Percentiles rank a stretch among this genome's conserved stretches.
These are phyloP conservation scores for Sporothrix mexicana DNA, from an alignment of 2,329 filamentous ascomycete genomes.

Conservation along the genomic window DNA sequence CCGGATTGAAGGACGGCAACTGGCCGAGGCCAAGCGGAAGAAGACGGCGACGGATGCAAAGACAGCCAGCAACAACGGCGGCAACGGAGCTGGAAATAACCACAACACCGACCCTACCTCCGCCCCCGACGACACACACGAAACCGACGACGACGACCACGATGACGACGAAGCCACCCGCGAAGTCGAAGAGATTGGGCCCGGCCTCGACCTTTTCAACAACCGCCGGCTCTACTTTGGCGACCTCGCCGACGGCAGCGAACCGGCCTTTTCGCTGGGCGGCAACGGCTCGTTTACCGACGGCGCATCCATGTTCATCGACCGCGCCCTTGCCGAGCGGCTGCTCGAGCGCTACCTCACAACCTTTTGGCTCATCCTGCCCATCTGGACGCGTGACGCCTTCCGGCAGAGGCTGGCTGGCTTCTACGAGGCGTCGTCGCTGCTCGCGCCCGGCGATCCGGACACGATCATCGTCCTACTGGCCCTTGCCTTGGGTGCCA, in stretches of 20 bases:
- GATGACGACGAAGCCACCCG: slow-evolving; percentile 11
- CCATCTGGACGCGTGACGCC: slow-evolving; percentile 35
- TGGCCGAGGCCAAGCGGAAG: neutral
- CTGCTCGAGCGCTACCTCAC: slow-evolving; percentile 35
- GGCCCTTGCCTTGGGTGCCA: slow-evolving; percentile 34
- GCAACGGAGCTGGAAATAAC: neutral
- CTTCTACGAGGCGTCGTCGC: slow-evolving; percentile 30
- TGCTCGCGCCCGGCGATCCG: slow-evolving; percentile 23
- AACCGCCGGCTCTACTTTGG: slow-evolving; percentile 38
- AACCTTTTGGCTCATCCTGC: slow-evolving; percentile 36
- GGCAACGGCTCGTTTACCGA: slow-evolving; percentile 30
- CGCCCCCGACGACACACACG: neutral
- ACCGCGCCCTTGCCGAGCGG: slow-evolving; percentile 30
- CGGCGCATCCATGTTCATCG: slow-evolving; percentile 34
- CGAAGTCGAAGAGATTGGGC: slow-evolving; percentile 37
- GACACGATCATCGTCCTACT: slow-evolving; percentile 35
- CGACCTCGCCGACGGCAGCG: slow-evolving; percentile 33
- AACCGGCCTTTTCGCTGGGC: neutral
- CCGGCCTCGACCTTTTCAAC: slow-evolving; percentile 38
- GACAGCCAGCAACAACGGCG: neutral
- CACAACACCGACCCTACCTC: neutral
- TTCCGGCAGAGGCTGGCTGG: slow-evolving; percentile 33
- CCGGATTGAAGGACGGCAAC: slow-evolving; percentile 31
- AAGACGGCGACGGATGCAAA: neutral
- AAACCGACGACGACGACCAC: neutral